Conservation (phyloP, 257 asterid genomes). For the Solanum rostratum region DNA sequence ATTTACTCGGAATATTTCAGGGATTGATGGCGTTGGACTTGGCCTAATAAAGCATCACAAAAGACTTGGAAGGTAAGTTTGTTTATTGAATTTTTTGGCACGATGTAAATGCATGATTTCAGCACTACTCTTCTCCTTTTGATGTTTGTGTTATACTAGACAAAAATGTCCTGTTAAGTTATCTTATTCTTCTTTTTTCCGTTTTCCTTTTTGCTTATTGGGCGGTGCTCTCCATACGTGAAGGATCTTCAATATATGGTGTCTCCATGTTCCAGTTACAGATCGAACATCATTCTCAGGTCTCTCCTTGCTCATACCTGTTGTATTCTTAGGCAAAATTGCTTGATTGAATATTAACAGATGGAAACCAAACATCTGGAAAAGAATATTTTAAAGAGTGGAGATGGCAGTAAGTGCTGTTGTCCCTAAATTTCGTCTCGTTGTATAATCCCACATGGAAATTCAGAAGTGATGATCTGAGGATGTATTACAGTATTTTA, state of each 20-base stretch:
- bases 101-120: neutral
- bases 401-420: neutral
- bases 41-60: slow-evolving; percentile 55
- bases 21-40: slow-evolving; percentile 62
- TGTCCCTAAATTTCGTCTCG: neutral
- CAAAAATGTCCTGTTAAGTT: neutral
- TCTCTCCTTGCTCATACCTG: slow-evolving; percentile 10
- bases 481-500: neutral
- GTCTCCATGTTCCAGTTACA: slow-evolving; percentile 71
- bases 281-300: slow-evolving; percentile 70
- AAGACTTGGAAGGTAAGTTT: slow-evolving; percentile 48
- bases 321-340: neutral
- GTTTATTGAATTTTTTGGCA: neutral
- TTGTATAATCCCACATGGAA: neutral
- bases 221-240: neutral
- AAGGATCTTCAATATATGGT: slow-evolving; percentile 75
- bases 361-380: neutral
- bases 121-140: neutral
- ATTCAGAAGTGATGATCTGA: neutral
- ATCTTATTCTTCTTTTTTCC: neutral
- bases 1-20: slow-evolving; percentile 14
- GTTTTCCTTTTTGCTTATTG: neutral
- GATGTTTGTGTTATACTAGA: neutral
- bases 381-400: neutral
- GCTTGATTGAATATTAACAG: neutral